These are phyloP conservation scores for Botrytis porri DNA, from an alignment of 2,329 filamentous ascomycete genomes.

Conservation along the genomic window DNA sequence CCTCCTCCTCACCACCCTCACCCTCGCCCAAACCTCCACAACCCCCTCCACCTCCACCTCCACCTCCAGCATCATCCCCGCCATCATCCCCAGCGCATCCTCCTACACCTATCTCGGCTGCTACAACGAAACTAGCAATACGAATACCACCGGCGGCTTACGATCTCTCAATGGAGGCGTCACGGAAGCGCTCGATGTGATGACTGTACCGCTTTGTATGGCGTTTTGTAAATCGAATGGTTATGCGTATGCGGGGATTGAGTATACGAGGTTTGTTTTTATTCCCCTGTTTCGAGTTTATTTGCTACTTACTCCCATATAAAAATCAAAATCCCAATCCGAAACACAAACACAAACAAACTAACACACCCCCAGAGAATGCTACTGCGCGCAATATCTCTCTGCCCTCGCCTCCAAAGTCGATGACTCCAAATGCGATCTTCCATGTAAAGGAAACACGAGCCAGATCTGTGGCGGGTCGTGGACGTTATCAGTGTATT, in stretches of 20 bases:
- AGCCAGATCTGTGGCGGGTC: constrained; percentile 16
- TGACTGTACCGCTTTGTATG: constrained; percentile 33
- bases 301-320: too few relatives aligned
- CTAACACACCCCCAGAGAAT: constrained; percentile 1
- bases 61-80: neutral
- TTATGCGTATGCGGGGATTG: constrained; percentile 33
- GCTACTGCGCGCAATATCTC: constrained; percentile 15
- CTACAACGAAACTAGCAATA: constrained; percentile 7
- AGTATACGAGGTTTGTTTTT: constrained; percentile 33
- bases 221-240: constrained; percentile 25
- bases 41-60: neutral
- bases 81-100: neutral
- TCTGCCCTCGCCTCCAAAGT: neutral
- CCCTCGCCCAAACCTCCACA: neutral
- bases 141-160: neutral
- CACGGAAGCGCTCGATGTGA: constrained; percentile 22
- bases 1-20: neutral
- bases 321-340: too few relatives aligned
- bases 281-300: neutral
- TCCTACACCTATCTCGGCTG: constrained; percentile 11
- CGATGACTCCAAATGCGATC: constrained; percentile 2
- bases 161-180: constrained; percentile 6
- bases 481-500: constrained; percentile 11
- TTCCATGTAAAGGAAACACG: constrained; percentile 9
- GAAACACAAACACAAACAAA: neutral